Conservation (phyloP, 805 yeast genomes). For the Monosporozyma solicola region DNA sequence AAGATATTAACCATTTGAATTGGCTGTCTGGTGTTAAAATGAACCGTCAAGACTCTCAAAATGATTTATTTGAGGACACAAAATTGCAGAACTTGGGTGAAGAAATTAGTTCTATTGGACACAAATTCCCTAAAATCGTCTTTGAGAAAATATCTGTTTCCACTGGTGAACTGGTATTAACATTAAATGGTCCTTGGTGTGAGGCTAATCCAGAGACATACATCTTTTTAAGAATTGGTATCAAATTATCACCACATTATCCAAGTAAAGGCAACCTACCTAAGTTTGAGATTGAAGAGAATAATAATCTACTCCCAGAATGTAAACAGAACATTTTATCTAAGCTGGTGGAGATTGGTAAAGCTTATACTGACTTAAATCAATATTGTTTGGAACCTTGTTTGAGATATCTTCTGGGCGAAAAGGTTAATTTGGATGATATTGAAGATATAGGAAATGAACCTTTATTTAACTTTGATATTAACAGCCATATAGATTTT, state of each 20-base stretch:
- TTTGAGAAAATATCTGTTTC: conserved; percentile 86
- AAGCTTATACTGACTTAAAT: conserved; percentile 45
- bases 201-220: conserved; percentile 30
- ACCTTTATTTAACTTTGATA: conserved; percentile 25
- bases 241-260: conserved; percentile 64
- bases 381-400: conserved; percentile 74
- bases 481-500: conserved; percentile 25
- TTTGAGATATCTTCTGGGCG: conserved; percentile 73
- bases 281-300: conserved; percentile 64
- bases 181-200: conserved; percentile 77
- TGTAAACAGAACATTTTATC: conserved; percentile 43
- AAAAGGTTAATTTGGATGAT: conserved; percentile 43
- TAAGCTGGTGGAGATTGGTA: conserved; percentile 47
- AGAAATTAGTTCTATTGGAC: conserved; percentile 82
- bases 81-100: conserved; percentile 69
- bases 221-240: conserved; percentile 60
- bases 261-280: conserved; percentile 50
- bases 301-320: conserved; percentile 50
- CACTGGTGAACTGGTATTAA: conserved; percentile 67
- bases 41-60: conserved; percentile 33
- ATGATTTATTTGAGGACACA: conserved; percentile 29
- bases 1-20: conserved; percentile 57
- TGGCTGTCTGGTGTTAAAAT: conserved; percentile 93
- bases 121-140: conserved; percentile 74
- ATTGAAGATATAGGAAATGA: conserved; percentile 32